A percentile compares a stretch with the other conserved stretches of the same genome.
Conservation (phyloP, 208 protist genomes). For the Novymonas esmeraldas region DNA sequence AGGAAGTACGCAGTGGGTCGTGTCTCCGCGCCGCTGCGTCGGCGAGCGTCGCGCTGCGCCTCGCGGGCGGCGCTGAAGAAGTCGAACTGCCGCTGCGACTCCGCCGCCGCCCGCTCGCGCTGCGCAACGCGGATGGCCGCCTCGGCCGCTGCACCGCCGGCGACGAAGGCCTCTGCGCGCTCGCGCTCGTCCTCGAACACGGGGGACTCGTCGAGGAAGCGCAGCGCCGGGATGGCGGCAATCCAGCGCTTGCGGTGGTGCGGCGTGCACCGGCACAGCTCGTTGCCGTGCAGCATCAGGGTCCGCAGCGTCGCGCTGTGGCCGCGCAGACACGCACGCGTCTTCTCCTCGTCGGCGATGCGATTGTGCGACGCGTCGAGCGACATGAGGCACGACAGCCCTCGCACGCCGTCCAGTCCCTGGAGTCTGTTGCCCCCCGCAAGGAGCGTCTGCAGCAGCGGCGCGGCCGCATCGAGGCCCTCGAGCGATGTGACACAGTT, state of each 20-base stretch:
- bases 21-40: slow-evolving; percentile 12
- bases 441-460: slow-evolving; percentile 60
- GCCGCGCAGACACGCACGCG: slow-evolving; percentile 20
- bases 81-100: slow-evolving; percentile 37
- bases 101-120: slow-evolving; percentile 20
- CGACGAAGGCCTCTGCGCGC: slow-evolving; percentile 65
- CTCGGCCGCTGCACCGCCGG: slow-evolving; percentile 58
- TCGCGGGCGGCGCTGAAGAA: slow-evolving; percentile 42
- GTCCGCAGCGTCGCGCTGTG: slow-evolving; percentile 59
- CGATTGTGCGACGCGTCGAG: slow-evolving; percentile 82
- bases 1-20: slow-evolving; percentile 24
- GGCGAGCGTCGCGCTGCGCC: slow-evolving; percentile 18
- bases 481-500: slow-evolving; percentile 65
- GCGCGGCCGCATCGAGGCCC: slow-evolving; percentile 40
- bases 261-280: slow-evolving; percentile 37
- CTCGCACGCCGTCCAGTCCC: slow-evolving; percentile 11
- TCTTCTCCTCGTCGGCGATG: slow-evolving; percentile 33
- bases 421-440: slow-evolving; percentile 55
- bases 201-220: slow-evolving; percentile 77
- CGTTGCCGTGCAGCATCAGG: slow-evolving; percentile 86
- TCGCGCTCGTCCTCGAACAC: slow-evolving; percentile 70
- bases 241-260: slow-evolving; percentile 90
- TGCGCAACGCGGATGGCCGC: slow-evolving; percentile 32
- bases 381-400: slow-evolving; percentile 19
- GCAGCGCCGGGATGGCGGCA: slow-evolving; percentile 43